Conservation (phyloP, 495 filamentous ascomycete species). For the Talaromyces thailandensis region DNA sequence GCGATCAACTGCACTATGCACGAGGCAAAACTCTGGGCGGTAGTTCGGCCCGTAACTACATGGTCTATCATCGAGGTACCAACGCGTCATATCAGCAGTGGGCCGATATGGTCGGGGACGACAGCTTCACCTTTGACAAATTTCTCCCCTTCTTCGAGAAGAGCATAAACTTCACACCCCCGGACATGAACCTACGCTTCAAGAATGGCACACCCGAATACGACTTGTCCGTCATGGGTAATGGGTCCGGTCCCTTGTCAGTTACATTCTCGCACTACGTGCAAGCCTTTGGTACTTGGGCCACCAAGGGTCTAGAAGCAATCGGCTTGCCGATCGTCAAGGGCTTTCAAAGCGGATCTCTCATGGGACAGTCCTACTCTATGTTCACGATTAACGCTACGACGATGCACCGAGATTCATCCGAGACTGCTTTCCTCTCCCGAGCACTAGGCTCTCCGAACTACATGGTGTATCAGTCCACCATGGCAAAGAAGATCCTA, state of each 20-base stretch:
- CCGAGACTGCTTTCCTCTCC: background rate
- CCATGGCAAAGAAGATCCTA: constrained; percentile 10
- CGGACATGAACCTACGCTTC: constrained; percentile 10
- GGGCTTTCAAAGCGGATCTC: constrained; percentile 19
- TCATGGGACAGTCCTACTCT: too few species aligned
- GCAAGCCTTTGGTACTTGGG: constrained; percentile 25
- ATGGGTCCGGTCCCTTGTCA: constrained; percentile 20
- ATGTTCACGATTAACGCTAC: too few species aligned
- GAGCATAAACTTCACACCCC: constrained; percentile 23
- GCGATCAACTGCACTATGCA: constrained; percentile 29
- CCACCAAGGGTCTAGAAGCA: constrained; percentile 15
- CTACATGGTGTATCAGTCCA: constrained; percentile 5
- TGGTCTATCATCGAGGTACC: constrained; percentile 34
- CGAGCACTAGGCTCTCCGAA: background rate
- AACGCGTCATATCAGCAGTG: constrained; percentile 30
- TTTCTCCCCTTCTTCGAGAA: constrained; percentile 32
- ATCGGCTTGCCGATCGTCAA: constrained; percentile 17
- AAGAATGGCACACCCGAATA: constrained; percentile 15
- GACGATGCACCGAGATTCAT: too few species aligned
- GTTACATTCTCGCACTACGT: constrained; percentile 23
- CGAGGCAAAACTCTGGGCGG: constrained; percentile 30
- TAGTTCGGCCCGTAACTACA: constrained; percentile 27
- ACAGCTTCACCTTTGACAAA: constrained; percentile 34
- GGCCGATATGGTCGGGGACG: constrained; percentile 37
- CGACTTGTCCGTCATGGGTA: constrained; percentile 17